Base-by-base conservation (phyloP, 2,329 filamentous ascomycete species). In the Epichloe sp. region DNA sequence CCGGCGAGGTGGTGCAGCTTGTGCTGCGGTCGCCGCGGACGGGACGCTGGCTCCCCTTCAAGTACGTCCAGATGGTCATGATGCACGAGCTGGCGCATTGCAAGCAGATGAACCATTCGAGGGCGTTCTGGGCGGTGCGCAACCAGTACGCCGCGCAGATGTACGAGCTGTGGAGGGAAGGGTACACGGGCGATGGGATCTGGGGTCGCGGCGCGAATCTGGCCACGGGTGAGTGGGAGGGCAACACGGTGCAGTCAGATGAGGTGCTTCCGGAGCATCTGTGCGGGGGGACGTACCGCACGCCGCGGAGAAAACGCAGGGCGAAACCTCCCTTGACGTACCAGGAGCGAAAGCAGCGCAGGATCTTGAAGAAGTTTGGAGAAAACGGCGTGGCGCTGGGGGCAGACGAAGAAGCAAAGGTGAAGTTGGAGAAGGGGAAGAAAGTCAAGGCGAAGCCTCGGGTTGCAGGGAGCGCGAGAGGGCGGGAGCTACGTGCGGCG, bases 1-100 rank as follows among this genome's bases (percentile, higher is more conserved):
- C 84, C 7, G 89, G 88, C 36, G 88, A 94, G 64, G 83, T 91
- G 37, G 80, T 95, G 48, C 88, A 95, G 67, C 76, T 95, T 1
- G 88, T 95, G 1, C 76, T 95, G 26, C 84, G 83, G 58, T 80
- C 85, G 0, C 76, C 75, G 0, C 71, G 69, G 4, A 77, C 76
- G 0, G 79, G 79, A 26, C 76, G 71, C 53, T 95, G 88, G 88
- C 71, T 95, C 21, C 85, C 86, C 0, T 89, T 93, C 62, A 74
- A 80, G 54, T 88, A 89, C 61, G 86, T 95, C 15, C 86, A 93
- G 67, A 91, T 93, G 86, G 87, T 94, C 57, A 94, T 95, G 88
- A 90, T 94, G 80, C 88, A 95, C 64, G 87, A 93, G 71, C 72
- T 94, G 34, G 88, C 88, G 3, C 88, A 94, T 65, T 90, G 86